Conservation (phyloP, 805 yeast genomes). For the Brettanomyces naardenensis region DNA sequence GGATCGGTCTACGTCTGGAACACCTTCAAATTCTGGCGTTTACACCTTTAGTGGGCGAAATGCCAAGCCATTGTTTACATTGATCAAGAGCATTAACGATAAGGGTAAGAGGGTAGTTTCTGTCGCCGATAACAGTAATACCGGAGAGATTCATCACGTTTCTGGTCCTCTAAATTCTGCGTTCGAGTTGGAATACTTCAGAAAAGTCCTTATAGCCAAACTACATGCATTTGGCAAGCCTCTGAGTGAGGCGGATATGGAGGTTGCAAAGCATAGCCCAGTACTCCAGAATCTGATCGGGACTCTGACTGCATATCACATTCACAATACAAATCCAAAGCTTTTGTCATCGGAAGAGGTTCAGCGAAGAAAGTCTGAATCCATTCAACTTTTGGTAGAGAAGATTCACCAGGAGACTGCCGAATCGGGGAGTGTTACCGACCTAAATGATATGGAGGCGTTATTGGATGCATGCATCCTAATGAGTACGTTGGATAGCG, state of each 20-base stretch:
- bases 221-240: constrained; percentile 17
- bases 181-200: constrained; percentile 11
- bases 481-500: constrained; percentile 20
- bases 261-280: constrained; percentile 7
- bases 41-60: constrained; percentile 3
- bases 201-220: constrained; percentile 17
- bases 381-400: constrained; percentile 11
- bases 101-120: background rate
- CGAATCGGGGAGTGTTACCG: background rate
- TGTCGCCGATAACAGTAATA: constrained; percentile 1
- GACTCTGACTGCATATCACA: constrained; percentile 18
- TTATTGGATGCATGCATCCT: constrained; percentile 17
- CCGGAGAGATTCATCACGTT: background rate
- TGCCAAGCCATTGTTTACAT: constrained; percentile 2
- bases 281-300: constrained; percentile 13
- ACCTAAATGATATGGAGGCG: background rate
- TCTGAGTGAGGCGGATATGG: constrained; percentile 4
- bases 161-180: background rate
- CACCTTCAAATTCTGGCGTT: background rate
- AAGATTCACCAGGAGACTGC: constrained; percentile 1
- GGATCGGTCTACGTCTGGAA: background rate
- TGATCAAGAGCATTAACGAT: constrained; percentile 3
- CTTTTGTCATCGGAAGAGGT: constrained; percentile 7
- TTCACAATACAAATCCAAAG: constrained; percentile 8
- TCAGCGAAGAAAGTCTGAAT: constrained; percentile 7